Evolutionary conservation across 352 stramenopile species (phyloP).

Genomic region (Globisporangium recalcitrans): DNA sequence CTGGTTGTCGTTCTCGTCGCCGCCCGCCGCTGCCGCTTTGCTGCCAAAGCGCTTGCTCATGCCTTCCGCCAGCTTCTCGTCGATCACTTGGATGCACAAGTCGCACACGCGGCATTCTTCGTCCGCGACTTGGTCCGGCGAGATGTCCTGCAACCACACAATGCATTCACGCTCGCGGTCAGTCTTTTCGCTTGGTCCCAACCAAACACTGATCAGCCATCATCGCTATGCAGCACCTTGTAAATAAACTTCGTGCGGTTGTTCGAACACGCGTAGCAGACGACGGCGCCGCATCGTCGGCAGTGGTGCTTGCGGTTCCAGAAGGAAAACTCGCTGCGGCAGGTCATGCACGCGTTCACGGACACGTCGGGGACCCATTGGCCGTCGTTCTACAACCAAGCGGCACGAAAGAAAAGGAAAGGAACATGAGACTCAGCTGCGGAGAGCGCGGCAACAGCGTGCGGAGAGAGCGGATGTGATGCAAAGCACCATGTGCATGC

Average conservation of each 20-base stretch:
- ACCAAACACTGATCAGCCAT: no score
- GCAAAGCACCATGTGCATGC: slow-evolving; percentile 66
- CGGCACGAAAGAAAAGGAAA: not conserved
- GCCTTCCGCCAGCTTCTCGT: slow-evolving; percentile 76
- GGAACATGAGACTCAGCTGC: not conserved
- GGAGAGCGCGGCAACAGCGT: not conserved
- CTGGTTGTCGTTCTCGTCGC: slow-evolving; percentile 32
- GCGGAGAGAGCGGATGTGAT: not conserved
- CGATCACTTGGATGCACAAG: slow-evolving; percentile 76
- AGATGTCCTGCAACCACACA: slow-evolving; percentile 46
- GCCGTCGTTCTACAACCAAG: slow-evolving; percentile 55
- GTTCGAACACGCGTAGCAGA: slow-evolving; percentile 75
- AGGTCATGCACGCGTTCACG: slow-evolving; percentile 78
- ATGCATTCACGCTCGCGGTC: not conserved
- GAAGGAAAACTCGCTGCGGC: slow-evolving; percentile 76
- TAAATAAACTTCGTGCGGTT: slow-evolving; percentile 84
- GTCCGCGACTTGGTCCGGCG: slow-evolving; percentile 42
- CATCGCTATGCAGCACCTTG: slow-evolving; percentile 63
- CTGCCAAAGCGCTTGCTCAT: slow-evolving; percentile 73
- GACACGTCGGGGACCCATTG: slow-evolving; percentile 84
- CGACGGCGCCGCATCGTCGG: slow-evolving; percentile 75
- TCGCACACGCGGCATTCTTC: slow-evolving; percentile 79
- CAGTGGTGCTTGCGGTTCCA: slow-evolving; percentile 88
- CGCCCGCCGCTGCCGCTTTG: slow-evolving; percentile 14
- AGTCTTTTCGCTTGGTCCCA: no score